phyloP scores from a whole-genome alignment of 306 rosid genomes.

The Clitoria ternatea region DNA sequence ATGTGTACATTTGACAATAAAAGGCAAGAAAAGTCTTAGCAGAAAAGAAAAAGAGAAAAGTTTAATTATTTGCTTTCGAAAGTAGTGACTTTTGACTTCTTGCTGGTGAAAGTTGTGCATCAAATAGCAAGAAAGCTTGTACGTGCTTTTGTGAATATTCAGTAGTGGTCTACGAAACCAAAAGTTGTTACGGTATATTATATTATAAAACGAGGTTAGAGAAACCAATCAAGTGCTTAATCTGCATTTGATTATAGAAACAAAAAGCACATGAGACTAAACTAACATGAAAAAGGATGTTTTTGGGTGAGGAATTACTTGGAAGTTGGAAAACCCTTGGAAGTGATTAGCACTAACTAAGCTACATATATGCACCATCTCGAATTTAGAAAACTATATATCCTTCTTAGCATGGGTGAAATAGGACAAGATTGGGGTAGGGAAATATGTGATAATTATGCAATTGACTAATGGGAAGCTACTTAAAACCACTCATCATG shows the following conservation, averaged over 20 bases:
- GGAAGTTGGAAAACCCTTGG: neutral
- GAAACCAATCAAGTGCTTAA: constrained; percentile 24
- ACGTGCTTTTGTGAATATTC: constrained; percentile 31
- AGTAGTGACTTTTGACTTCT: constrained; percentile 68
- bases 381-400: neutral
- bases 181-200: neutral
- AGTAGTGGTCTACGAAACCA: constrained; percentile 45
- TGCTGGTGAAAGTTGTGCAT: constrained; percentile 48
- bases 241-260: neutral
- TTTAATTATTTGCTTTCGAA: constrained; percentile 39
- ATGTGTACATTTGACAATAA: constrained; percentile 36
- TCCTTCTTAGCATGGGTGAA: constrained; percentile 14
- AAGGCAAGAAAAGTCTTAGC: constrained; percentile 33
- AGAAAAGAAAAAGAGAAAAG: constrained; percentile 42
- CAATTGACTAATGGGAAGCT: neutral
- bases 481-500: constrained; percentile 15
- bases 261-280: constrained; percentile 1
- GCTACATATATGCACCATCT: neutral
- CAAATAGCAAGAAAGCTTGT: constrained; percentile 34
- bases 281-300: neutral
- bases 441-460: constrained; percentile 12
- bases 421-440: neutral
- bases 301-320: neutral
- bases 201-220: neutral
- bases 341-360: neutral